Percentiles rank a stretch among this genome's conserved stretches.
These are phyloP conservation scores for Curvularia eragrostidis DNA, from an alignment of 2,329 filamentous ascomycete genomes.

Conservation along the genomic window DNA sequence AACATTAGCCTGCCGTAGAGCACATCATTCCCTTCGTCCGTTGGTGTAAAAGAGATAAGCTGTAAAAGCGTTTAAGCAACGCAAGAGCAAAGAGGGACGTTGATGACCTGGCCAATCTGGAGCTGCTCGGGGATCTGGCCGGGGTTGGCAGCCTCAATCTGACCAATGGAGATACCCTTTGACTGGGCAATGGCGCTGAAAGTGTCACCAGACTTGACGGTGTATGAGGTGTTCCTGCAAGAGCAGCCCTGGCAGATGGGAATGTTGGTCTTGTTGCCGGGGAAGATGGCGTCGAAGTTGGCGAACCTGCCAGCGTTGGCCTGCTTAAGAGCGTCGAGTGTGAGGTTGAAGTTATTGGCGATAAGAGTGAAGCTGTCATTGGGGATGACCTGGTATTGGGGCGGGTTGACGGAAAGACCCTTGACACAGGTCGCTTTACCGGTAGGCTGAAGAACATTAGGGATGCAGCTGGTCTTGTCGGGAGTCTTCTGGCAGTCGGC, in stretches of 20 bases:
- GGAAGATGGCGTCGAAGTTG: background rate
- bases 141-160: conserved; percentile 5
- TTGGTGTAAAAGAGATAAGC: background rate
- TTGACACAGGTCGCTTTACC: conserved; percentile 1
- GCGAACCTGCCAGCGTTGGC: background rate
- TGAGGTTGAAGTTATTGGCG: conserved; percentile 6
- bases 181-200: background rate
- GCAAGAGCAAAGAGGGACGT: background rate
- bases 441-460: background rate
- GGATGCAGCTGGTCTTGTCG: conserved; percentile 6
- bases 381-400: background rate
- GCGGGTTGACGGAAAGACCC: background rate
- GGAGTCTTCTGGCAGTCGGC: background rate
- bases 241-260: conserved; percentile 3
- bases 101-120: conserved; percentile 4
- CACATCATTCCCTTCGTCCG: background rate
- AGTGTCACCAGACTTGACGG: conserved; percentile 3
- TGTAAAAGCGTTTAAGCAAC: background rate
- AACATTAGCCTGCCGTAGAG: background rate
- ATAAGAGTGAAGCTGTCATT: background rate
- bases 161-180: background rate
- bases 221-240: background rate
- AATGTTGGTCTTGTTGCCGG: background rate
- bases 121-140: background rate
- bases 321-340: background rate